Evolutionary conservation across 1,284 basidiomycete species (phyloP).

Genomic region (Leccinum cinnamomeum): DNA sequence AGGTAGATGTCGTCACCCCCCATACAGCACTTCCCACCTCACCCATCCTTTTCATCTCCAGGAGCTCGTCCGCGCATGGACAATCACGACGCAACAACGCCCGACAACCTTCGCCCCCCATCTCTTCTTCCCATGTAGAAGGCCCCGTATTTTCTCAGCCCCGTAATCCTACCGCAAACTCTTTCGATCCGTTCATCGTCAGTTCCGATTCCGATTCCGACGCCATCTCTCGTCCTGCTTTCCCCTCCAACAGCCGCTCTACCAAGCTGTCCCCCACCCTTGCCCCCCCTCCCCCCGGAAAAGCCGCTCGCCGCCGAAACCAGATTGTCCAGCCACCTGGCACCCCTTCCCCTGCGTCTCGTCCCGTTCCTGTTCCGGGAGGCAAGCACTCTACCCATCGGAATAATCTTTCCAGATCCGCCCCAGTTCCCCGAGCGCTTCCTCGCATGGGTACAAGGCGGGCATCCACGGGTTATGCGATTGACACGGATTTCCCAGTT

Average conservation of each 20-base stretch:
- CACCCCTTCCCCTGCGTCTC: conserved; percentile 30
- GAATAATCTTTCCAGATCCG: conserved; percentile 37
- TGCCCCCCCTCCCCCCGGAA: conserved; percentile 48
- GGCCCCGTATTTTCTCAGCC: conserved; percentile 32
- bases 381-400: conserved; percentile 43
- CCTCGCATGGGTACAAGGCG: conserved; percentile 32
- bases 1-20: conserved; percentile 27
- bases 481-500: conserved; percentile 52
- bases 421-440: conserved; percentile 22
- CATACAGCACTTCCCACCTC: conserved; percentile 4
- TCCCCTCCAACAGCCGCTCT: conserved; percentile 27
- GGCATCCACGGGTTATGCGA: conserved; percentile 27
- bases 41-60: conserved; percentile 25
- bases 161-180: conserved; percentile 40
- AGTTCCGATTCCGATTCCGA: conserved; percentile 42
- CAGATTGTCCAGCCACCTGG: conserved; percentile 23
- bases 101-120: conserved; percentile 61
- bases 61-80: conserved; percentile 49
- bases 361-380: conserved; percentile 46
- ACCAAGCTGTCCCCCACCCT: conserved; percentile 42
- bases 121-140: conserved; percentile 64
- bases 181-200: conserved; percentile 59
- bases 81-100: conserved; percentile 49
- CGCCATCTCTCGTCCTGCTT: conserved; percentile 21
- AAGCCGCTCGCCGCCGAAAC: conserved; percentile 53